phyloP scores from a whole-genome alignment of 2,329 filamentous ascomycete genomes.

The Colletotrichum cuscutae region DNA sequence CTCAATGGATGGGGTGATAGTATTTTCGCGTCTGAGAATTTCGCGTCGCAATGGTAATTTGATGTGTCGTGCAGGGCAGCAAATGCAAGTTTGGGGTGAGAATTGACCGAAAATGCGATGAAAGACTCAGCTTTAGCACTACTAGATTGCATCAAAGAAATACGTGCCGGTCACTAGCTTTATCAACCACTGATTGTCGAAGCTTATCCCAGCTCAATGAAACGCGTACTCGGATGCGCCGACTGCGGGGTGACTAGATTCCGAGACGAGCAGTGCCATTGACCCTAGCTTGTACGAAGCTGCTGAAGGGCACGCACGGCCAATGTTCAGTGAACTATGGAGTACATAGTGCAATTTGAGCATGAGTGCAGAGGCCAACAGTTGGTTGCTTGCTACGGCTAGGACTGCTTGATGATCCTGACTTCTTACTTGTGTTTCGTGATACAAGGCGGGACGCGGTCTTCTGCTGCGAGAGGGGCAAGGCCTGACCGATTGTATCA shows the following conservation, averaged over 20 bases:
- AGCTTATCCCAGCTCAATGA: constrained; percentile 18
- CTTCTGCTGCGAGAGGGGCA: neutral
- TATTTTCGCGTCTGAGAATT: neutral
- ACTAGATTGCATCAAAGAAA: neutral
- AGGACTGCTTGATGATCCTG: neutral
- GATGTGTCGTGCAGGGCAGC: neutral
- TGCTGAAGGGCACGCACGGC: neutral
- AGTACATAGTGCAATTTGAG: neutral
- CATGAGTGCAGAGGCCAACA: neutral
- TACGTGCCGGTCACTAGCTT: neutral
- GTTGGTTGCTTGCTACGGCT: neutral
- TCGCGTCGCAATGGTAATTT: neutral
- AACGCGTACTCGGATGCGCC: constrained; percentile 15
- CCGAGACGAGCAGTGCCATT: constrained; percentile 6
- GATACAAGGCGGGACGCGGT: neutral
- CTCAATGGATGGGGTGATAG: neutral
- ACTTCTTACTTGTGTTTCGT: neutral
- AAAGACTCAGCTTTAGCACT: constrained; percentile 2
- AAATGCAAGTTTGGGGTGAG: neutral
- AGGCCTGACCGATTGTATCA: neutral
- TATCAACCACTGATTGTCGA: neutral
- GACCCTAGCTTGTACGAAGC: neutral
- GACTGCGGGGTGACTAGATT: constrained; percentile 7
- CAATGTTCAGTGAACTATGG: neutral
- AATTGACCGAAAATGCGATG: constrained; percentile 21